These are phyloP conservation scores for Trichothecium roseum DNA, from an alignment of 2,329 filamentous ascomycete species.

Conservation along the genomic window DNA sequence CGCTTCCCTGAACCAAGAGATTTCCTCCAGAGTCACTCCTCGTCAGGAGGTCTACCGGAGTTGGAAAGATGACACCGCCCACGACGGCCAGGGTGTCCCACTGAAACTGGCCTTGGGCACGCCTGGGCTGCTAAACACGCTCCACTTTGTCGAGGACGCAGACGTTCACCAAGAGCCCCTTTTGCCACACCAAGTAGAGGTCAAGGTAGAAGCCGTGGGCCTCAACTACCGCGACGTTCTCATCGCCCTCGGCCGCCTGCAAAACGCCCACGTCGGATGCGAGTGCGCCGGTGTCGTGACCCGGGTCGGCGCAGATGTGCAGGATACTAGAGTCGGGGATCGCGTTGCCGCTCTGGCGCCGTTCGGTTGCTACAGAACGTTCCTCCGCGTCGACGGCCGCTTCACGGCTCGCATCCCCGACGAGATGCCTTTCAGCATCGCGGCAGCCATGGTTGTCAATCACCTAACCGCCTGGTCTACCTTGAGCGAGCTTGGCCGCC, in stretches of 20 bases:
- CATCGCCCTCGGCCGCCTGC: neutral
- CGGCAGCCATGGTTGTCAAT: neutral
- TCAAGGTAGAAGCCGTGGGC: neutral
- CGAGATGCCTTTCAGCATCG: neutral
- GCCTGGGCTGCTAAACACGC: conserved; percentile 12
- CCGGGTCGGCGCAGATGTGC: no score
- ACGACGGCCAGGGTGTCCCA: conserved; percentile 5
- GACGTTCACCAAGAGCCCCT: neutral
- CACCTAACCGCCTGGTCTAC: no score
- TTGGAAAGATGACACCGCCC: no score
- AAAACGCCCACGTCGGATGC: neutral
- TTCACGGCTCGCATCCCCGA: no score
- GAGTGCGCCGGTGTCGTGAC: neutral
- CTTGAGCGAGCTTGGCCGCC: neutral
- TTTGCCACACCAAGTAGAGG: neutral
- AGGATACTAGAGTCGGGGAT: no score
- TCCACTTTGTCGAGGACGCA: conserved; percentile 14
- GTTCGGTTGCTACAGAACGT: neutral
- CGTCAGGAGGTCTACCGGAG: no score
- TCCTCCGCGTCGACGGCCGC: neutral
- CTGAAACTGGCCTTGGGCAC: conserved; percentile 11
- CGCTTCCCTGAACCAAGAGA: no score
- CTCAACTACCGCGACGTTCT: neutral
- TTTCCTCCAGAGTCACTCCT: no score
- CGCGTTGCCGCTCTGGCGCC: no score